These are phyloP conservation scores for Mycothermus thermophilus DNA, from an alignment of 495 filamentous ascomycete genomes.

Conservation along the genomic window DNA sequence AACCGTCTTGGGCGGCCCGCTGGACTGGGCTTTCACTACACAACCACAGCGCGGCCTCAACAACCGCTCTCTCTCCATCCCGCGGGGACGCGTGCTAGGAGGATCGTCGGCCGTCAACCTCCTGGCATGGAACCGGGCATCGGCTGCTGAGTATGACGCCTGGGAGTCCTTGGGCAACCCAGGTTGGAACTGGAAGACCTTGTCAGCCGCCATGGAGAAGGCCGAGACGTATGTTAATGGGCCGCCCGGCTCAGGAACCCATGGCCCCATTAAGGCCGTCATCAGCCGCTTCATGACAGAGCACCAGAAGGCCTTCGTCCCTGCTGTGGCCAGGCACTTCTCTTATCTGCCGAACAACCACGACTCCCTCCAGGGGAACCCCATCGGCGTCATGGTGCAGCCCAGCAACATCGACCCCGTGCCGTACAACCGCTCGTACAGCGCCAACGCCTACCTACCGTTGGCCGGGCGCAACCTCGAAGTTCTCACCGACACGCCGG, in stretches of 20 bases:
- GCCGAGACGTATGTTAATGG: too few species aligned
- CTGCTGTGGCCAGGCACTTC: slow-evolving; percentile 14
- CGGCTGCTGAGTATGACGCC: slow-evolving; percentile 40
- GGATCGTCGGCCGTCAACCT: slow-evolving; percentile 29
- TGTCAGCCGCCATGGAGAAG: slow-evolving; percentile 24
- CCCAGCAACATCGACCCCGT: slow-evolving; percentile 24
- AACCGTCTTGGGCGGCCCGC: slow-evolving; percentile 26
- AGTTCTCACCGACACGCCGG: slow-evolving; percentile 10
- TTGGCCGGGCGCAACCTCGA: slow-evolving; percentile 11
- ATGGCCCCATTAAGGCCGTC: slow-evolving; percentile 20
- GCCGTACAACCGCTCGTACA: slow-evolving; percentile 27
- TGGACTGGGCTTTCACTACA: slow-evolving; percentile 43
- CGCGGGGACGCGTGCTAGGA: slow-evolving; percentile 37
- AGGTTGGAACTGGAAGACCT: slow-evolving; percentile 42
- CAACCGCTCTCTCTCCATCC: slow-evolving; percentile 18
- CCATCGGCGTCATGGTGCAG: slow-evolving; percentile 24
- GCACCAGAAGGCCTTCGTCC: slow-evolving; percentile 17
- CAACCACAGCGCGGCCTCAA: slow-evolving; percentile 28
- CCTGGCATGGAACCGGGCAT: slow-evolving; percentile 41
- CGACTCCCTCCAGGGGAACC: slow-evolving; percentile 24
- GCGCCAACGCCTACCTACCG: slow-evolving; percentile 17
- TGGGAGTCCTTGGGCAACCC: slow-evolving; percentile 42
- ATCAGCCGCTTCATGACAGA: slow-evolving; percentile 22
- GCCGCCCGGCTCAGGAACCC: slow-evolving; percentile 3
- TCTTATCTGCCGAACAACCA: slow-evolving; percentile 19